Evolutionary conservation across 2,329 filamentous ascomycete species (phyloP).

Genomic region (Grosmannia clavigera): DNA sequence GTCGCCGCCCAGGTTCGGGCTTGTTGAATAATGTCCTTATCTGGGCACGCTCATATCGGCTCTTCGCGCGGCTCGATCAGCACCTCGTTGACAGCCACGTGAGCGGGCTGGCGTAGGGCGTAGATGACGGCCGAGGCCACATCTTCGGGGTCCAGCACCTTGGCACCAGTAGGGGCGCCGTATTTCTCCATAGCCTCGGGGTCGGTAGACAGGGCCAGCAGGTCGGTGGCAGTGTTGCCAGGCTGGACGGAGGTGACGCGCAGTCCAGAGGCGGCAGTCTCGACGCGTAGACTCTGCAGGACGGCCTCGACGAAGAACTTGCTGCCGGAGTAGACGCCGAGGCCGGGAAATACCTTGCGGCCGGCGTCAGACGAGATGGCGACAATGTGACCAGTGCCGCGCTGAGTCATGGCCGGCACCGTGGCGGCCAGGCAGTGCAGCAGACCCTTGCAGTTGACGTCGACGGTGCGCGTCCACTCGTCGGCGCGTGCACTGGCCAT

Average conservation of each 20-base stretch:
- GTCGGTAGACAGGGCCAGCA: constrained; percentile 65
- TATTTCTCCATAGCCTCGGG: constrained; percentile 66
- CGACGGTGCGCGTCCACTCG: constrained; percentile 72
- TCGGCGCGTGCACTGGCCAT: constrained; percentile 65
- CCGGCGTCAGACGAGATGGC: constrained; percentile 75
- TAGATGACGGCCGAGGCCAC: constrained; percentile 63
- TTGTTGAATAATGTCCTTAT: neutral
- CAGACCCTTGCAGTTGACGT: constrained; percentile 78
- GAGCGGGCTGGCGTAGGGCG: constrained; percentile 59
- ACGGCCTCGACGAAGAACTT: constrained; percentile 82
- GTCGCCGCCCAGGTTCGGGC: neutral
- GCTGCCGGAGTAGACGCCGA: constrained; percentile 71
- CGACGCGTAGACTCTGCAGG: constrained; percentile 60
- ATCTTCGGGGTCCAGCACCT: constrained; percentile 62
- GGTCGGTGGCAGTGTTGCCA: constrained; percentile 62
- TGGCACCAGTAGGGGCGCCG: constrained; percentile 61
- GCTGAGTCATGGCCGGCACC: constrained; percentile 59
- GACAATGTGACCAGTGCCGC: constrained; percentile 59
- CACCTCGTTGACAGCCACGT: constrained; percentile 71
- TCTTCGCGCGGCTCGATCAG: constrained; percentile 68
- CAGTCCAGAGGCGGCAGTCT: constrained; percentile 62
- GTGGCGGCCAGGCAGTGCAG: constrained; percentile 58
- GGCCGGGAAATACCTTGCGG: constrained; percentile 67
- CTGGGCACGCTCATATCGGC: constrained; percentile 41
- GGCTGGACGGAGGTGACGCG: constrained; percentile 66